phyloP scores from a whole-genome alignment of 805 yeast genomes.

The Kregervanrija delftensis region DNA sequence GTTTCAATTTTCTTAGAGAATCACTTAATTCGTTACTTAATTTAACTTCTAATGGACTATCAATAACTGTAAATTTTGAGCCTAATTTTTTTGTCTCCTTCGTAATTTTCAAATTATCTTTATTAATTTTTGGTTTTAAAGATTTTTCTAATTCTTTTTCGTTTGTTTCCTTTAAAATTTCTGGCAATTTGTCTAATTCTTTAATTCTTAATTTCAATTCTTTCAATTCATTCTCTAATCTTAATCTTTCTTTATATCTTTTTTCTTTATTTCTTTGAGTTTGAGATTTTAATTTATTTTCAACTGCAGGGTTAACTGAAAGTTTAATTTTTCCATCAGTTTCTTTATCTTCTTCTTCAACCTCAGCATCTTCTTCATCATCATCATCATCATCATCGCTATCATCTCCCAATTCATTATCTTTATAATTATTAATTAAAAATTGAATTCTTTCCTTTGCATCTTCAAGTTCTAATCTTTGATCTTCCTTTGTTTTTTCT shows the following conservation, averaged over 20 bases:
- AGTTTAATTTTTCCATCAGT: slow-evolving; percentile 32
- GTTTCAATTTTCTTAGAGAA: slow-evolving; percentile 73
- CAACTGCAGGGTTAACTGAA: slow-evolving; percentile 68
- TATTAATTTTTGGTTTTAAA: slow-evolving; percentile 10
- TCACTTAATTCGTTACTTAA: slow-evolving; percentile 83
- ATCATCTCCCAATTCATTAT: slow-evolving; percentile 44
- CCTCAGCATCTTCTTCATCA: slow-evolving; percentile 29
- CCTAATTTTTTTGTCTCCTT: slow-evolving; percentile 32
- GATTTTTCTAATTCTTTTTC: slow-evolving; percentile 3
- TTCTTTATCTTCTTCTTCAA: slow-evolving; percentile 27
- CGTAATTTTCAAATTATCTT: slow-evolving; percentile 18
- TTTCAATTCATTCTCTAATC: slow-evolving; percentile 47
- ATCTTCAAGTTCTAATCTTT: slow-evolving; percentile 53
- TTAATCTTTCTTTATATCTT: slow-evolving; percentile 51
- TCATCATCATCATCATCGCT: slow-evolving; percentile 34
- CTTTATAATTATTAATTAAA: slow-evolving; percentile 56
- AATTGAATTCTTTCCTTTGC: slow-evolving; percentile 58
- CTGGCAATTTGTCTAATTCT: slow-evolving; percentile 48
- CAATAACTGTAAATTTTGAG: slow-evolving; percentile 36
- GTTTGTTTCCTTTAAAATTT: slow-evolving; percentile 28
- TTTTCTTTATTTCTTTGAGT: slow-evolving; percentile 68
- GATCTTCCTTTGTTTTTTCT: slow-evolving; percentile 63
- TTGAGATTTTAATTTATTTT: slow-evolving; percentile 65
- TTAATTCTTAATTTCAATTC: slow-evolving; percentile 52
- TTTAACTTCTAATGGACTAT: slow-evolving; percentile 62